Conservation (phyloP, 2,329 filamentous ascomycete species). For the Seiridium cupressi region DNA sequence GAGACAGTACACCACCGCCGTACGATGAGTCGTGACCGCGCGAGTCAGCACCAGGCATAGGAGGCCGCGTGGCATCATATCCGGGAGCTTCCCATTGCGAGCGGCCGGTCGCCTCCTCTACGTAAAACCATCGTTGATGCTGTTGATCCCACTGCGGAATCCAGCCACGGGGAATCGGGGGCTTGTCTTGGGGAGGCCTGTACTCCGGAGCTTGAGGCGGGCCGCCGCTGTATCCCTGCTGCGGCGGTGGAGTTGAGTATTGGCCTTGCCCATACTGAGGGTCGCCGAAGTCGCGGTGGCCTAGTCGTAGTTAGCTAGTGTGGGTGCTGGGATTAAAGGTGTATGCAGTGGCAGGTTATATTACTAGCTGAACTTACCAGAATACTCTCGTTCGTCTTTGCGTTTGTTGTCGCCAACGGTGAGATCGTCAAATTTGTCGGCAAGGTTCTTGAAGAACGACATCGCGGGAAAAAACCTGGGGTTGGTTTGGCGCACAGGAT, state of each 20-base stretch:
- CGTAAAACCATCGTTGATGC: slow-evolving; percentile 63
- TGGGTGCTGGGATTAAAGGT: neutral
- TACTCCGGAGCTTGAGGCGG: slow-evolving; percentile 27
- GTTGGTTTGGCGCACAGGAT: neutral
- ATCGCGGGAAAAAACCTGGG: slow-evolving; percentile 14
- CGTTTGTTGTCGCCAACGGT: slow-evolving; percentile 21
- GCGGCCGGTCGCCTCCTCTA: slow-evolving; percentile 58
- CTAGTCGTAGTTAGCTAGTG: neutral
- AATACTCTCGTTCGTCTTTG: slow-evolving; percentile 14
- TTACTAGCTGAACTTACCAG: neutral
- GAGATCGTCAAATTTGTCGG: slow-evolving; percentile 28
- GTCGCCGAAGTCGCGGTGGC: slow-evolving; percentile 7
- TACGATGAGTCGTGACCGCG: slow-evolving; percentile 9
- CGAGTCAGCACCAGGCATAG: neutral
- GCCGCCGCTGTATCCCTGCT: slow-evolving; percentile 4
- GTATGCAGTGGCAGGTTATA: no score
- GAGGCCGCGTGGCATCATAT: neutral
- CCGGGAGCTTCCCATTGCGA: slow-evolving; percentile 34
- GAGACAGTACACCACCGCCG: slow-evolving; percentile 4
- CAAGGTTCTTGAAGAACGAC: slow-evolving; percentile 28
- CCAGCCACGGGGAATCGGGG: slow-evolving; percentile 61
- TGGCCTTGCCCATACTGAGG: slow-evolving; percentile 5
- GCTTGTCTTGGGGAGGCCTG: slow-evolving; percentile 34
- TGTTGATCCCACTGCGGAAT: slow-evolving; percentile 60
- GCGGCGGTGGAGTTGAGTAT: slow-evolving; percentile 7